phyloP scores from a whole-genome alignment of 2,329 filamentous ascomycete species.

The Fusarium albosuccineum region DNA sequence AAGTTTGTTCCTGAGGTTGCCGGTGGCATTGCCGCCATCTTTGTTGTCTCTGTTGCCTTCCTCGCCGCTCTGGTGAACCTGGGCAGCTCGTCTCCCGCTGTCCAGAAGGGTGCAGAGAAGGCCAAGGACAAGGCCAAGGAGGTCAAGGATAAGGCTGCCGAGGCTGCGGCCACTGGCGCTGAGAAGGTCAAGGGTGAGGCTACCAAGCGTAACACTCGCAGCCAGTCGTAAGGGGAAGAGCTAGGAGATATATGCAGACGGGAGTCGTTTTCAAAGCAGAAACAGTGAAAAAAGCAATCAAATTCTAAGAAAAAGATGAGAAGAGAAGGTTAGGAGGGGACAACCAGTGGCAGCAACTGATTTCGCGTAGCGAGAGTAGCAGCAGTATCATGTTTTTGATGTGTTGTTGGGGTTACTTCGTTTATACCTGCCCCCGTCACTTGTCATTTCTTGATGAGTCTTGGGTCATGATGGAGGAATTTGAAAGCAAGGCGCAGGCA shows the following conservation, averaged over 20 bases:
- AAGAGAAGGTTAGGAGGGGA: constrained; percentile 30
- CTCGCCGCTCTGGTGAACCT: constrained; percentile 75
- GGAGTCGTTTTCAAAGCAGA: constrained; percentile 13
- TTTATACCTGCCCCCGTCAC: not conserved
- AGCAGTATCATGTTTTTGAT: constrained; percentile 24
- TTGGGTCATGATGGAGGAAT: constrained; percentile 17
- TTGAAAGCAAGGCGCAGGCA: constrained; percentile 34
- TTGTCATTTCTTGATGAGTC: constrained; percentile 2
- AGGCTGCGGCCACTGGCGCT: constrained; percentile 70
- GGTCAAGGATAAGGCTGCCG: constrained; percentile 74
- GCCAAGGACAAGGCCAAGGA: constrained; percentile 80
- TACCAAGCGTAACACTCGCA: constrained; percentile 71
- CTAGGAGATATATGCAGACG: not conserved
- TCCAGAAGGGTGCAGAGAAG: constrained; percentile 77
- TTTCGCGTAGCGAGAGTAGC: constrained; percentile 36
- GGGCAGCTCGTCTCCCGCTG: constrained; percentile 75
- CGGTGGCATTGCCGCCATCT: constrained; percentile 78
- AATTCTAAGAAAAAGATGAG: constrained; percentile 15
- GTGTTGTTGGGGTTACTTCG: constrained; percentile 25
- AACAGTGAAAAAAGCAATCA: constrained; percentile 17
- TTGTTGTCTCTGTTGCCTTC: constrained; percentile 78
- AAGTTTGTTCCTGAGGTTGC: constrained; percentile 94
- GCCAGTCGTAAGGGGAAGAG: constrained; percentile 60
- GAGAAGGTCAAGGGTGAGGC: constrained; percentile 83
- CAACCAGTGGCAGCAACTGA: constrained; percentile 39